These are phyloP conservation scores for Fusarium burgessii DNA, from an alignment of 2,329 filamentous ascomycete species.

Conservation along the genomic window DNA sequence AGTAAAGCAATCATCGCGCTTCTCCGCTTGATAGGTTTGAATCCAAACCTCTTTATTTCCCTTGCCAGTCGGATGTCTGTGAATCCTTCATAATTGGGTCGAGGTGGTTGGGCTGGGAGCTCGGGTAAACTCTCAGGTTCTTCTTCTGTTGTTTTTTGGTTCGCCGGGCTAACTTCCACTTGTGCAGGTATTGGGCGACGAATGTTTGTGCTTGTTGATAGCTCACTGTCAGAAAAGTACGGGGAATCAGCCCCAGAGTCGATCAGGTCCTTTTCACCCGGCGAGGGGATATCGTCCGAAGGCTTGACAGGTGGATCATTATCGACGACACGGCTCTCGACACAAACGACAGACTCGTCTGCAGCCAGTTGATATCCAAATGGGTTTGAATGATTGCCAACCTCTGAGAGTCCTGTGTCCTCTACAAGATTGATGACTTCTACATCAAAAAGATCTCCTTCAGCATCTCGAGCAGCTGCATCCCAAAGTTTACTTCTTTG, in stretches of 20 bases:
- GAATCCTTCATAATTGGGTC: constrained; percentile 70
- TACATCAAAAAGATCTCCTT: constrained; percentile 72
- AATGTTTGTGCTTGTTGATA: constrained; percentile 33
- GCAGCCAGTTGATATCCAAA: constrained; percentile 53
- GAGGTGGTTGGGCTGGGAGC: constrained; percentile 27
- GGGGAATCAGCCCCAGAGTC: constrained; percentile 12
- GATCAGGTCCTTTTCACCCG: constrained; percentile 4
- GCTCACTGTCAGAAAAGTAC: constrained; percentile 40
- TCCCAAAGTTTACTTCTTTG: constrained; percentile 71
- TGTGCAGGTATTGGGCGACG: background rate
- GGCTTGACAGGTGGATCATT: constrained; percentile 39
- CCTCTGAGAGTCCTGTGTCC: constrained; percentile 46
- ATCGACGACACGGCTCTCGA: constrained; percentile 3
- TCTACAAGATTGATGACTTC: constrained; percentile 71
- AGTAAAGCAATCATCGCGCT: constrained; percentile 77
- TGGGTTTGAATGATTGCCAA: constrained; percentile 49
- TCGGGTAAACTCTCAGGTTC: background rate
- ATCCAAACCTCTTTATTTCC: constrained; percentile 74
- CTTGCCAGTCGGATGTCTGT: constrained; percentile 72
- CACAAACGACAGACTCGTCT: background rate
- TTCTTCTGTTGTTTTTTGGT: background rate
- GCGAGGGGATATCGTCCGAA: constrained; percentile 41
- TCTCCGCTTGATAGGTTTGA: constrained; percentile 77
- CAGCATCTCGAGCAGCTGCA: constrained; percentile 73
- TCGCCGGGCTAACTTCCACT: background rate